Evolutionary conservation across 2,329 filamentous ascomycete genomes (phyloP), one percentile per base, ranked within the genome.

Genomic region (Aspergillus sp.): DNA sequence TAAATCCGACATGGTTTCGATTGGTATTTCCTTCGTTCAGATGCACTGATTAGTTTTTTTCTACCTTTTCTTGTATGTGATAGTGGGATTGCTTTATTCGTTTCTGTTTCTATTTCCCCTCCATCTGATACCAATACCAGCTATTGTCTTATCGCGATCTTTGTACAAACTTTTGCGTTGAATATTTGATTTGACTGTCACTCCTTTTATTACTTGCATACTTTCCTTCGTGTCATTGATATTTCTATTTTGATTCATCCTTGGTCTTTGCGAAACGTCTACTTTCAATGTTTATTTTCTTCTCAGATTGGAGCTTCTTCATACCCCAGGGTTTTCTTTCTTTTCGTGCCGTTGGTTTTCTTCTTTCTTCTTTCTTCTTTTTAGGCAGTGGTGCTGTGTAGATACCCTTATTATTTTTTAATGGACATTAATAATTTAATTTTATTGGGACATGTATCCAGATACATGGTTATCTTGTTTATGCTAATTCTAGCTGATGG

Each of bases 1-100:
- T 66, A 66, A 66, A 67, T 62, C 65, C 63, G 56, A 42, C 57
- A 59, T 29, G 53, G 56, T 63, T 63, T 56, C 49, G 47, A 18
- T 47, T 36, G 52, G 16, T 32, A 47, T 42, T 53, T 36, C 32
- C 10, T 11, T 29, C 26, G 26, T 18, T 42, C 39, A 42, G 39
- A 42, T 36, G 16, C 31, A 9, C 16, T 31, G 36, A 49, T 29
- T 7, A 46, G 39, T 29, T 31, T 53, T 39, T 11, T 1, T 10
- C 26, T 29, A 29, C 26, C 7, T 29, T 10, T 39, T 39, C 29
- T 14, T 29, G 24, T 39, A 29, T 36, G 42, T 29, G 45, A 42
- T 55, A 18, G 39, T 16, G 22, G 24, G 12, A 42, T 22, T 14
- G 22, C 14, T 18, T 55, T 36, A 24, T n/a, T 45, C 16, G 7